Evolutionary conservation across 2,329 filamentous ascomycete species (phyloP), one percentile per base, ranked within the genome.

Genomic region (Colletotrichum sp.): DNA sequence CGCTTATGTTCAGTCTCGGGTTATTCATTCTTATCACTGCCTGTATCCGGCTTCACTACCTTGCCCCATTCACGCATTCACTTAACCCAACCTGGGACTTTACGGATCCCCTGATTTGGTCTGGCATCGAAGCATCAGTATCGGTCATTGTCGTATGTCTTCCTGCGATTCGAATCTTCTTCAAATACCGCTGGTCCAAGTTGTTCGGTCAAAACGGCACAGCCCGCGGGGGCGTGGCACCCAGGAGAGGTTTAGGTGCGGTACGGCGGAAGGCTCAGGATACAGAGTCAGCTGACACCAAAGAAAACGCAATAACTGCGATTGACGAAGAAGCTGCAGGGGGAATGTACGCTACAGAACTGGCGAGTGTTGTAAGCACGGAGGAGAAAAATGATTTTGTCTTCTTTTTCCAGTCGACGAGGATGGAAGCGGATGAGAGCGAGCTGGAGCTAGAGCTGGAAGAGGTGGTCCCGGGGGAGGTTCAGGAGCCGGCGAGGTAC

Each of bases 11-110:
- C 78, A 81, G 83, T 36, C 80, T 86, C 13, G 85, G 85, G 15
- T 76, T 83, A 28, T 85, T 86, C 62, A 81, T 85, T 8, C 72
- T 85, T 3, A 78, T 83, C 70, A 85, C 83, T 36, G 84, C 83
- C 74, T 83, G 83, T 70, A 76, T 84, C 21, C 81, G 85, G 3
- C 80, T 88, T 28, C 80, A 80, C 49, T 84, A 84, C 71, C 77
- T 86, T 28, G 78, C 83, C 16, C 60, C 76, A 5, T 84, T 84
- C 72, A 82, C 82, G 16, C 77, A 78, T 13, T 84, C 82, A 18
- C 73, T 78, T 13, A 86, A 87, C 69, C 85, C 86, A 7, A 84
- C 85, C 2, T 87, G 85, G 85, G 84, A 87, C 78, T 85, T 86
- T 52, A 84, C 84, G 9, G 82, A 86, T 77, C 80, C 82, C 7